Base-by-base conservation (phyloP, 1,284 basidiomycete genomes). In the Trichosporon sp. region DNA sequence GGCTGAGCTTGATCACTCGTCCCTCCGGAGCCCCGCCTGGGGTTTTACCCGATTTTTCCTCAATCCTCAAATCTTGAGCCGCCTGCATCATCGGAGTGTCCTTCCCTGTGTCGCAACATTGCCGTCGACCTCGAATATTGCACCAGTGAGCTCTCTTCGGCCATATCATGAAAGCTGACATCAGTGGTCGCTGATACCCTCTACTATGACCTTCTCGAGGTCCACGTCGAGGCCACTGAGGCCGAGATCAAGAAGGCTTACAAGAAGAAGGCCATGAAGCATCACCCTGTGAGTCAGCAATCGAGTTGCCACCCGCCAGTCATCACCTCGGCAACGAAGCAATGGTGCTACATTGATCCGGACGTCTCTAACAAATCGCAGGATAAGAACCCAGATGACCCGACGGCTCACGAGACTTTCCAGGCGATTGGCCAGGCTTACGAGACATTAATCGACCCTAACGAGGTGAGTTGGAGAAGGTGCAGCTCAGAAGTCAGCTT, bases 381-480 rank as follows among this genome's bases (percentile, higher is more conserved):
- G 71, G 69, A 78, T 69, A 77, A 85, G 81, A 85, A 85, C 72
- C 83, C 84, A 7, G 83, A 83, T 70, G 76, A 81, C 73, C 81
- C 80, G 75, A 90, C 90, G 38, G 89, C 89, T 59, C 87, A 90
- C 69, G 83, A 84, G 77, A 92, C 90, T 71, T 96, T 96, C 78
- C 94, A 96, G 81, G 91, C 92, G 76, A 91, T 96, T 83, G 91
- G 89, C 63, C 90, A 92, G 37, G 94, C 94, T 88, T 97, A 96
- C 78, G 94, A 96, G 82, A 91, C 92, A 56, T 86, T 97, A 12
- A 91, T 89, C 76, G 92, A 96, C 79, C 86, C 90, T 0, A 85
- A 95, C 67, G 79, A 81, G 54, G 82, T 82, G 40, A 19, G 72
- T 66, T 26, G 26, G 26, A 26, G 26, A 26, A 26, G 26, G 26